Conservation (phyloP, 78 protist genomes). For the Polysphondylium violaceum region DNA sequence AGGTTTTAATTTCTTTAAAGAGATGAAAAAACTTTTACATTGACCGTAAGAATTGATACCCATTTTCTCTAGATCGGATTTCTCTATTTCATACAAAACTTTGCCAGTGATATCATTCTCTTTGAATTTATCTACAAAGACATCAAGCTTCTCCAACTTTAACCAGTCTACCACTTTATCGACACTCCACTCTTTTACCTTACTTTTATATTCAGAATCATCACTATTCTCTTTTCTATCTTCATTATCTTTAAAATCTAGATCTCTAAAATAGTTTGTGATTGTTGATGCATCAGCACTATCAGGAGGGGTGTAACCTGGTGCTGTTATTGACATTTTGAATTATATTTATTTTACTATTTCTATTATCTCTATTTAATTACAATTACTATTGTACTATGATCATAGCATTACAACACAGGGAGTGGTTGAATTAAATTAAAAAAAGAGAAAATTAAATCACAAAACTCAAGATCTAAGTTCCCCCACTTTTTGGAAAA, state of each 20-base stretch:
- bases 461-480: no score
- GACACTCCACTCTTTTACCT: constrained; percentile 10
- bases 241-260: neutral
- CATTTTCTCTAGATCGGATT: neutral
- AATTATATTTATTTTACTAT: no score
- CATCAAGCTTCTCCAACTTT: neutral
- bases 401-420: no score
- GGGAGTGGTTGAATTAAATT: no score
- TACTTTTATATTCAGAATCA: neutral
- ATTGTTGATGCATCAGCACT: no score
- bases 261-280: no score
- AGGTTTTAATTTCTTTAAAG: neutral
- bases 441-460: no score
- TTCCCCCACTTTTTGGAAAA: no score
- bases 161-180: constrained; percentile 22
- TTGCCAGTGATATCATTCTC: constrained; percentile 5
- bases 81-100: neutral
- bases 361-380: no score
- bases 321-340: no score
- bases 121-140: neutral
- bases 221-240: neutral
- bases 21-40: neutral
- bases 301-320: no score
- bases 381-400: no score
- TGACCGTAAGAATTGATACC: neutral